A percentile compares a stretch with the other conserved stretches of the same genome.
Evolutionary conservation across 2,329 filamentous ascomycete genomes (phyloP).

Genomic region (Orbilia ellipsospora): DNA sequence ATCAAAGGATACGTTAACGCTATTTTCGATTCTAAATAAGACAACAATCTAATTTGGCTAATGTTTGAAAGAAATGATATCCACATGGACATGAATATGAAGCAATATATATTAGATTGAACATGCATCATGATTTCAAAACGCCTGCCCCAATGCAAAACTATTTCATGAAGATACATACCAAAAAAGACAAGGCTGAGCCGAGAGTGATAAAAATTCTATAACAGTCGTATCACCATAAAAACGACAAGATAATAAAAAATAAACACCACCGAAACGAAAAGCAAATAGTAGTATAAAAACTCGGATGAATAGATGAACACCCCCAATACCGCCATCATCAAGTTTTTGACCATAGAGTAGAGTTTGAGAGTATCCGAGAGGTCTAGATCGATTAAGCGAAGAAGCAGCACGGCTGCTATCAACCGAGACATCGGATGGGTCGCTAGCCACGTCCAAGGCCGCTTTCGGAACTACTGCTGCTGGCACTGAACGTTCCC

Average conservation of each 20-base stretch:
- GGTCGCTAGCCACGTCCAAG: too few species aligned
- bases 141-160: slow-evolving; percentile 2
- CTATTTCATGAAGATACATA: slow-evolving; percentile 1
- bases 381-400: too few species aligned
- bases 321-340: too few species aligned
- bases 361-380: too few species aligned
- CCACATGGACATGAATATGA: not conserved
- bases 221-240: not conserved
- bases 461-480: slow-evolving; percentile 66
- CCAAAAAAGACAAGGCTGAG: not conserved
- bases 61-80: not conserved
- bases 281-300: too few species aligned
- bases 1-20: too few species aligned
- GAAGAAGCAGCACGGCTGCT: too few species aligned
- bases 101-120: not conserved
- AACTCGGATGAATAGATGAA: too few species aligned
- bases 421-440: too few species aligned
- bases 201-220: not conserved
- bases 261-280: not conserved
- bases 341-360: too few species aligned
- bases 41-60: too few species aligned
- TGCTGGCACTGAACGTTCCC: slow-evolving; percentile 77
- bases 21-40: not conserved
- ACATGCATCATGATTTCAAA: not conserved
- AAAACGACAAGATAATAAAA: not conserved